Percentiles rank a stretch among this genome's conserved stretches.
Conservation (phyloP, 1,139 yeast species). For the Hyphopichia khmerensis region DNA sequence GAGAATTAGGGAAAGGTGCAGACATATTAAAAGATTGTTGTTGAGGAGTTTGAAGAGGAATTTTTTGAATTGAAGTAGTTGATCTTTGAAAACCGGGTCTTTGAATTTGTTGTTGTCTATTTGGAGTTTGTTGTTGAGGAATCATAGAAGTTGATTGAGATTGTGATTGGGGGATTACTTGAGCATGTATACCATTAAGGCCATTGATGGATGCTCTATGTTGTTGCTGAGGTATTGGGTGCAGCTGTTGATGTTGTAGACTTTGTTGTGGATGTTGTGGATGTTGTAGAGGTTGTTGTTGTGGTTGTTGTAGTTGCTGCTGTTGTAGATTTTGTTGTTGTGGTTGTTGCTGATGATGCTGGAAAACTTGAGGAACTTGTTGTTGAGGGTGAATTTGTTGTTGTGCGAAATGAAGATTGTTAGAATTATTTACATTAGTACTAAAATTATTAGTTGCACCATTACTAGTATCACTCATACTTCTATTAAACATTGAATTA, state of each 20-base stretch:
- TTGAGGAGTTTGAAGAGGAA: constrained; percentile 9
- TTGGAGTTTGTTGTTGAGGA: neutral
- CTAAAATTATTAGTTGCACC: neutral
- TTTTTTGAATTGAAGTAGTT: constrained; percentile 1
- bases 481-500: neutral
- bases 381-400: neutral
- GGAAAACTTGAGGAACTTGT: neutral
- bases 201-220: neutral
- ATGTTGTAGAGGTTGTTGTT: neutral
- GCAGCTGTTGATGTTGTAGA: neutral
- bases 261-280: neutral
- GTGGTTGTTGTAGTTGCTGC: too few relatives aligned
- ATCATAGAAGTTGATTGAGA: constrained; percentile 4
- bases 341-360: neutral
- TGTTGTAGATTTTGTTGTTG: neutral
- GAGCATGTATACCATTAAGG: neutral
- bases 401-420: neutral
- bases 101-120: constrained; percentile 2
- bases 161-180: neutral
- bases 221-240: neutral
- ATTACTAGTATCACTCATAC: neutral
- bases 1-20: constrained; percentile 23
- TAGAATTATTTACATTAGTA: neutral
- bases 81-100: constrained; percentile 3
- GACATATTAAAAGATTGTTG: constrained; percentile 14